Evolutionary conservation across 2,329 filamentous ascomycete genomes (phyloP), one percentile per base, ranked within the genome.

Genomic region (Chaetomium sp.): DNA sequence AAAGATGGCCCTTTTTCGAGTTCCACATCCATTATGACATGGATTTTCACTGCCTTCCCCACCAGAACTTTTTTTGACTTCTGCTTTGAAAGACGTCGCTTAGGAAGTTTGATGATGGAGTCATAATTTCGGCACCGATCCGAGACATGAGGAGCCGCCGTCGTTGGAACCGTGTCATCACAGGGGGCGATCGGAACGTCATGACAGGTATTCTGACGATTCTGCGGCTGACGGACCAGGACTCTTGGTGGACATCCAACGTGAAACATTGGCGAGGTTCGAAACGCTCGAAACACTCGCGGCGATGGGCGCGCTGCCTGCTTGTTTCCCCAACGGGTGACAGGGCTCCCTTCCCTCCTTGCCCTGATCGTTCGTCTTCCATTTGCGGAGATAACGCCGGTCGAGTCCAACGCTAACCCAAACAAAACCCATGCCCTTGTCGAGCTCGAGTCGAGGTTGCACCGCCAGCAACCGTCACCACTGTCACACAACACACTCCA

Each of bases 281-380:
- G 57, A 58, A 62, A 53, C 42, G 27, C 54, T 67, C 56, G 63
- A 67, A 67, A 65, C 66, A 57, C 50, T 56, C n/a, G 65, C 58
- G 67, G 61, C 53, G 63, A 63, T 64, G 63, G 63, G 60, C 64
- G 60, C 27, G 38, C 55, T 35, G 47, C 51, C 63, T 51, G 53
- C 60, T 62, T 55, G 62, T 59, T 67, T 64, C 61, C 60, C 42
- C 35, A 63, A 57, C 45, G 16, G 51, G 56, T 33, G 62, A 63
- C 63, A 33, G 59, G 49, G 23, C 57, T 35, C 19, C 10, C 29
- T 23, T 35, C 19, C 10, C 29, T 23, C 4, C 51, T 49, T 35
- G 19, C 45, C 49, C 53, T 45, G n/a, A 53, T 16, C 57, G 21
- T 51, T 49, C 58, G 38, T 19, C 54, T 55, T 62, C 63, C 35